Evolutionary conservation across 2,329 filamentous ascomycete species (phyloP).

Genomic region (Claviceps sp.): DNA sequence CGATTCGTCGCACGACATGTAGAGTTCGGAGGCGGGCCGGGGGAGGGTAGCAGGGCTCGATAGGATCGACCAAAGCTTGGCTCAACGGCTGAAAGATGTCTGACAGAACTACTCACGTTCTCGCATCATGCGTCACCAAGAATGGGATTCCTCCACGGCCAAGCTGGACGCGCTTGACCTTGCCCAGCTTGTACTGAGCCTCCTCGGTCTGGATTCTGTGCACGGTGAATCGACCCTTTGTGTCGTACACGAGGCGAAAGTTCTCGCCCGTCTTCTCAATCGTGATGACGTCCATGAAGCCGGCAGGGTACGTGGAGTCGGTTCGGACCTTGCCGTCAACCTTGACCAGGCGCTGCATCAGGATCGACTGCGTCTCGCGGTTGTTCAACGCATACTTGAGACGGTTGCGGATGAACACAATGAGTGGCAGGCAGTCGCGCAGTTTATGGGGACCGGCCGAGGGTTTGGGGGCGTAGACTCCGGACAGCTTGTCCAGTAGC

Average conservation of each 20-base stretch:
- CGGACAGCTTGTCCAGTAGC: conserved; percentile 99
- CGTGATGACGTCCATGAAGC: conserved; percentile 98
- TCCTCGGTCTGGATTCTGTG: conserved; percentile 98
- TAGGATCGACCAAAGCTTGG: conserved; percentile 79
- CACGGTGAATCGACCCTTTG: conserved; percentile 99
- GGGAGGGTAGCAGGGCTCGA: conserved; percentile 15
- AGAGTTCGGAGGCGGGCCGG: conserved; percentile 7
- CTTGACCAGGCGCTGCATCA: conserved; percentile 99
- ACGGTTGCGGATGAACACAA: conserved; percentile 94
- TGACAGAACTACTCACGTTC: conserved; percentile 91
- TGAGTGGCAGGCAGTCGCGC: conserved; percentile 95
- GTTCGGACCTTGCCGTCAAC: conserved; percentile 99
- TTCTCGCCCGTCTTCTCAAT: conserved; percentile 99
- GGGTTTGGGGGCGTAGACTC: conserved; percentile 61
- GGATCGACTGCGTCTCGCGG: conserved; percentile 92
- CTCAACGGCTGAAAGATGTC: conserved; percentile 99
- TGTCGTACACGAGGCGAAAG: conserved; percentile 99
- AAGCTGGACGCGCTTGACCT: conserved; percentile 99
- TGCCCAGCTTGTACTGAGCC: conserved; percentile 99
- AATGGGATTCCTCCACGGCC: conserved; percentile 99
- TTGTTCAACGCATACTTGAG: conserved; percentile 99
- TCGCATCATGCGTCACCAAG: conserved; percentile 99
- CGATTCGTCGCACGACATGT: not conserved
- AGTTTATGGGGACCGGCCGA: conserved; percentile 94
- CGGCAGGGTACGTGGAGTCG: conserved; percentile 91